Base-by-base conservation (phyloP, 208 protist species). In the Leishmania aethiopica region DNA sequence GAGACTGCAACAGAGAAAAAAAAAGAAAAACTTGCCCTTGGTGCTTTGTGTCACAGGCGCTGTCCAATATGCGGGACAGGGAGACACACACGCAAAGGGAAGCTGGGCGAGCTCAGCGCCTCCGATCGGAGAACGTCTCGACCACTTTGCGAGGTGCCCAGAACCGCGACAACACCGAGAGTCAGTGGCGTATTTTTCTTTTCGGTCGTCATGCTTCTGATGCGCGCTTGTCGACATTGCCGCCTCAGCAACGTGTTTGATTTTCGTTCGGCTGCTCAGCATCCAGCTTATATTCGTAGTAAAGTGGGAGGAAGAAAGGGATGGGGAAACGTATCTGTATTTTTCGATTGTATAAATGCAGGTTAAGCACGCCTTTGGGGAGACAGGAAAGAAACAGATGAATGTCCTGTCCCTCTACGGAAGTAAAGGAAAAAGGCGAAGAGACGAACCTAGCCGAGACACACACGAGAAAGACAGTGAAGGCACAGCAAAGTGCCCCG, bases 371-470 rank as follows among this genome's bases (percentile, higher is more conserved):
- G 32, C 22, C 45, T 60, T 78, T 60, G n/a, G 28, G 22, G 32
- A 70, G 37, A 42, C 75, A 77, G 51, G 64, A 40, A 32, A 77
- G 51, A 60, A 81, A 35, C 10, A 81, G 60, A 69, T n/a, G 19
- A 64, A 25, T 71, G 32, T 8, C 40, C 51, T 70, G 49, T 77
- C 8, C 8, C 78, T 85, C 28, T 17, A 57, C 57, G 64, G 49
- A 42, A 10, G 40, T 72, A 55, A 51, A 82, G 76, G 35, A 83
- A 83, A 79, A 80, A 78, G 78, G 55, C 64, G 67, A 71, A 79
- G 80, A 66, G 72, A 53, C 19, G 45, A 35, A 53, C 55, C 45
- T 53, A 25, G 70, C 62, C n/a, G 79, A 71, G 28, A 32, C 22
- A 78, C 28, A 76, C 10, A 45, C 69, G 67, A 55, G 37, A 32